Evolutionary conservation across 805 yeast genomes (phyloP).

Genomic region (Candida pseudoglaebosa): DNA sequence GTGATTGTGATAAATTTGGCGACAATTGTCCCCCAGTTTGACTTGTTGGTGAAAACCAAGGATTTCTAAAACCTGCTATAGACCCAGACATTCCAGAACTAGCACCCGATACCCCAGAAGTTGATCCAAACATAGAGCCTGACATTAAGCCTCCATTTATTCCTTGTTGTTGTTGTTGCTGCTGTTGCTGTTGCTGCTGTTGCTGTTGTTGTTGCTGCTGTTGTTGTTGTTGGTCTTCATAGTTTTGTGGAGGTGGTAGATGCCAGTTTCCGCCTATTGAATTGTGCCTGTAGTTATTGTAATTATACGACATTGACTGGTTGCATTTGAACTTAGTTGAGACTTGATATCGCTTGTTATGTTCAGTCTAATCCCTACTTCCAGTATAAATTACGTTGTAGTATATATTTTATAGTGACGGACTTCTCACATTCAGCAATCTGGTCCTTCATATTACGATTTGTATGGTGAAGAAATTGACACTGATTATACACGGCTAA

Average conservation of each 20-base stretch:
- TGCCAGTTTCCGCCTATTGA: conserved; percentile 39
- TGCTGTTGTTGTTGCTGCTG: conserved; percentile 10
- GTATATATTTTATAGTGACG: neutral
- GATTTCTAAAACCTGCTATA: conserved; percentile 37
- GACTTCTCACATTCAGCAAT: neutral
- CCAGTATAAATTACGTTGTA: no score
- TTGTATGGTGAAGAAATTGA: neutral
- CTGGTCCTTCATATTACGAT: neutral
- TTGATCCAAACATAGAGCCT: no score
- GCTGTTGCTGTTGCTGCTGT: conserved; percentile 7
- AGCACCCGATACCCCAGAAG: no score
- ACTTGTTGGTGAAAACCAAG: conserved; percentile 35
- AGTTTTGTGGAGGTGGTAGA: conserved; percentile 24
- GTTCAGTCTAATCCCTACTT: neutral
- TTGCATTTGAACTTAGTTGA: neutral
- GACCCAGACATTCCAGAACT: no score
- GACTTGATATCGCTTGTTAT: neutral
- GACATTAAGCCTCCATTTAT: no score
- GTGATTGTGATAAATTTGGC: conserved; percentile 19
- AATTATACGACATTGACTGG: conserved; percentile 26
- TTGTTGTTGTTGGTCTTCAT: conserved; percentile 6
- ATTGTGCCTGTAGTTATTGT: conserved; percentile 32
- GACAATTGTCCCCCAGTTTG: conserved; percentile 8
- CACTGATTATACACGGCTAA: no score
- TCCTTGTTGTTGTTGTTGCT: no score